Evolutionary conservation across 2,329 filamentous ascomycete genomes (phyloP), one percentile per base, ranked within the genome.

Genomic region (Chaetoscypha palmicola): DNA sequence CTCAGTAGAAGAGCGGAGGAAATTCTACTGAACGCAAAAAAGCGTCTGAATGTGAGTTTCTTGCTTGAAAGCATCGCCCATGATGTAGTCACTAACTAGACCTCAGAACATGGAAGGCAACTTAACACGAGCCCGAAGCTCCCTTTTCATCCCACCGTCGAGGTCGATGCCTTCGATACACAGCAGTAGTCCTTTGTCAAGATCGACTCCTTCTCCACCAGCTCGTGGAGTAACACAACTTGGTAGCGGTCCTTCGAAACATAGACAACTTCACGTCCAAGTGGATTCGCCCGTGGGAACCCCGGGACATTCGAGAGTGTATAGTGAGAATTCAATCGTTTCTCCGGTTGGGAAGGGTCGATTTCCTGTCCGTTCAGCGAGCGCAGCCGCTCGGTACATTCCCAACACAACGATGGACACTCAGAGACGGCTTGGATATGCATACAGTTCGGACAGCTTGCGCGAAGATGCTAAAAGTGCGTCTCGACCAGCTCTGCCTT

Each of bases 1-100:
- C 67, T 94, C 51, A 91, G 87, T 62, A 81, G 83, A 54, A 79
- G 88, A 56, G 90, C 90, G 1, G 90, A 96, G 62, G 74, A 90
- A 59, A 96, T 96, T 60, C 72, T 97, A 43, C 87, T 89, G 44
- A 95, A 94, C 65, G 91, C 91, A 23, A 96, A 96, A 68, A 83
- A 81, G 62, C 76, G 89, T 55, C 71, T 97, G 49, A 92, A 86
- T 60, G 88, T 94, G 72, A 63, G 86, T 66, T 28, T 14, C 17
- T 40, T 11, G 28, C n/a, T 9, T 31, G 20, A 23, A 21, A 21
- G 24, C 17, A 19, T 3, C 9, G 8, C 7, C 14, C 9, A 24
- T 9, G 23, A 21, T 10, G 14, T 12, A 42, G 26, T 45, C 46
- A 32, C 50, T 59, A 38, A 58, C 43, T 20, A n/a, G 20, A 22